Percentiles rank a stretch among this genome's conserved stretches.
phyloP scores from a whole-genome alignment of 176 grass and related monocot species.

The Ampelocalamus luodianensis region DNA sequence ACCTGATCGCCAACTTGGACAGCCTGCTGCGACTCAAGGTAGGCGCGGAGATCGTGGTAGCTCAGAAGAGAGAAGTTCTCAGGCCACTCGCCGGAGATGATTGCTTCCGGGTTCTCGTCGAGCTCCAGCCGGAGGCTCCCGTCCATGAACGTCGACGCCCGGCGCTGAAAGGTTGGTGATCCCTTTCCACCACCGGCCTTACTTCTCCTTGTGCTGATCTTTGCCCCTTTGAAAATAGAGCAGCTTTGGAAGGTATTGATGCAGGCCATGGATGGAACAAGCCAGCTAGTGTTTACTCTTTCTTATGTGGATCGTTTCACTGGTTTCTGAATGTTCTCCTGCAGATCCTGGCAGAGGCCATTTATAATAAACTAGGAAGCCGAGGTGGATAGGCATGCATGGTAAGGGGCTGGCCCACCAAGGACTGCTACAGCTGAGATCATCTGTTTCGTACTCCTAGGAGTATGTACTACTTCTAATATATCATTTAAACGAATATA shows the following conservation, averaged over 20 bases:
- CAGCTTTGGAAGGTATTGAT: conserved; percentile 55
- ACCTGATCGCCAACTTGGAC: conserved; percentile 47
- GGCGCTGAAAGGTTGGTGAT: conserved; percentile 42
- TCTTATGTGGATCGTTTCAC: conserved; percentile 15
- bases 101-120: conserved; percentile 84
- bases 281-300: not conserved
- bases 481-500: no score
- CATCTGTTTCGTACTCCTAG: no score
- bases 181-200: conserved; percentile 10
- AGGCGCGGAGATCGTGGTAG: conserved; percentile 71
- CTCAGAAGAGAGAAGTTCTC: conserved; percentile 83
- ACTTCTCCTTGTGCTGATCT: not conserved
- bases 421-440: not conserved
- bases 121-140: conserved; percentile 63
- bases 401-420: conserved; percentile 25
- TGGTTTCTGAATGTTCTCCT: conserved; percentile 26
- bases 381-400: conserved; percentile 46
- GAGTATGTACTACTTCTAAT: no score
- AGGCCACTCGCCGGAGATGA: conserved; percentile 86
- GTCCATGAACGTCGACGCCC: conserved; percentile 55
- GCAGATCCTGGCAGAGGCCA: conserved; percentile 22
- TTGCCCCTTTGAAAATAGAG: conserved; percentile 39
- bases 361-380: conserved; percentile 45
- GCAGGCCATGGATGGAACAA: conserved; percentile 59
- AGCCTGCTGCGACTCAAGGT: conserved; percentile 60